phyloP scores from a whole-genome alignment of 768 basidiomycete genomes.

The Boletus barrowsii region DNA sequence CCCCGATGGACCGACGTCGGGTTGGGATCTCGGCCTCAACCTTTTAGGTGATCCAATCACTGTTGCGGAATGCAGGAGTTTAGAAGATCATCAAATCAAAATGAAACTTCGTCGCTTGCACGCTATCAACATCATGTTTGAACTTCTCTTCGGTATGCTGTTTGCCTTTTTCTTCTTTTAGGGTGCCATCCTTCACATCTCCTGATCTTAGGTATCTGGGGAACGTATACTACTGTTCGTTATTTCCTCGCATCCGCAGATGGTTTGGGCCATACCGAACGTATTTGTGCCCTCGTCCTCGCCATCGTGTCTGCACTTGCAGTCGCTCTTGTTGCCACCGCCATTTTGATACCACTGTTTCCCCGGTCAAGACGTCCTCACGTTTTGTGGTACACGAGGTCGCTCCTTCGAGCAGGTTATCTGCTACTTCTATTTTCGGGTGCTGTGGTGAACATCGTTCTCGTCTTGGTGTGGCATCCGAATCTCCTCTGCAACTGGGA shows the following conservation, averaged over 20 bases:
- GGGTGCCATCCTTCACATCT: neutral
- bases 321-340: slow-evolving; percentile 31
- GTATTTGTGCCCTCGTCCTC: slow-evolving; percentile 33
- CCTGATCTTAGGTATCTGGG: slow-evolving; percentile 48
- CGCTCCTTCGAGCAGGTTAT: slow-evolving; percentile 39
- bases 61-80: slow-evolving; percentile 28
- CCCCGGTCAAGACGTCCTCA: slow-evolving; percentile 19
- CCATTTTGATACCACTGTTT: slow-evolving; percentile 39
- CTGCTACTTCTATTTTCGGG: slow-evolving; percentile 49
- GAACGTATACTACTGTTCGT: slow-evolving; percentile 57
- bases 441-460: slow-evolving; percentile 51
- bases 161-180: slow-evolving; percentile 1
- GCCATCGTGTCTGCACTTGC: slow-evolving; percentile 23
- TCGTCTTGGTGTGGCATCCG: slow-evolving; percentile 54
- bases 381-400: slow-evolving; percentile 13
- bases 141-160: slow-evolving; percentile 36
- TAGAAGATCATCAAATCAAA: slow-evolving; percentile 27
- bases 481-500: slow-evolving; percentile 57
- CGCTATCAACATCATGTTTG: slow-evolving; percentile 28
- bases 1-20: slow-evolving; percentile 34
- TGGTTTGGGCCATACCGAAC: slow-evolving; percentile 39
- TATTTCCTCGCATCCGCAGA: slow-evolving; percentile 62
- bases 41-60: slow-evolving; percentile 33
- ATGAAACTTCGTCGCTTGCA: slow-evolving; percentile 35
- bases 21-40: slow-evolving; percentile 31